Percentiles rank a stretch among this genome's conserved stretches.
phyloP scores from a whole-genome alignment of 2,329 filamentous ascomycete genomes.

The Claviceps quebecensis region DNA sequence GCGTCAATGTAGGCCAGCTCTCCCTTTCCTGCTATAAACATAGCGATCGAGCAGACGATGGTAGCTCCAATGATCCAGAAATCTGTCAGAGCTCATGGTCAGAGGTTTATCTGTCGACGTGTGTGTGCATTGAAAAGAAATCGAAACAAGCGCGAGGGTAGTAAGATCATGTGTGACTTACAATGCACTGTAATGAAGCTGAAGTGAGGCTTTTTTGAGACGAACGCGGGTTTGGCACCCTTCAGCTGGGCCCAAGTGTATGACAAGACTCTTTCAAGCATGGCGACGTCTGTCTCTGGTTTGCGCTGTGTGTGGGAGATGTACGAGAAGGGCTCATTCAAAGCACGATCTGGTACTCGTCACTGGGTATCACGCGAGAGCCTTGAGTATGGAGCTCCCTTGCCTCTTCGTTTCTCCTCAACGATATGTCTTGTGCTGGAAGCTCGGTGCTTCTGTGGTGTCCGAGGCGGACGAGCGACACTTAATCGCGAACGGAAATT shows the following conservation, averaged over 20 bases:
- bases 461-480: neutral
- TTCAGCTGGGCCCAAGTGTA: conserved; percentile 28
- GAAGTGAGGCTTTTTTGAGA: conserved; percentile 51
- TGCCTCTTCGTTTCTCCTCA: neutral
- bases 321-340: neutral
- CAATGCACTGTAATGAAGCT: conserved; percentile 76
- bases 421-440: neutral
- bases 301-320: neutral
- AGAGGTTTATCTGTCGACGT: neutral
- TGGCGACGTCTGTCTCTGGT: conserved; percentile 8
- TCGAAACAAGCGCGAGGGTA: neutral
- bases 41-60: conserved; percentile 60
- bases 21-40: conserved; percentile 48
- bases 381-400: neutral
- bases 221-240: conserved; percentile 40
- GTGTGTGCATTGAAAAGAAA: neutral
- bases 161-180: conserved; percentile 25
- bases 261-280: conserved; percentile 21
- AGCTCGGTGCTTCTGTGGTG: neutral
- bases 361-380: neutral
- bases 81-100: conserved; percentile 32
- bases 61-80: conserved; percentile 65
- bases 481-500: neutral
- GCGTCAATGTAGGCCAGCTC: conserved; percentile 70
- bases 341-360: neutral